Evolutionary conservation across 805 yeast species (phyloP).

Genomic region (Cyberlindnera maclurae): DNA sequence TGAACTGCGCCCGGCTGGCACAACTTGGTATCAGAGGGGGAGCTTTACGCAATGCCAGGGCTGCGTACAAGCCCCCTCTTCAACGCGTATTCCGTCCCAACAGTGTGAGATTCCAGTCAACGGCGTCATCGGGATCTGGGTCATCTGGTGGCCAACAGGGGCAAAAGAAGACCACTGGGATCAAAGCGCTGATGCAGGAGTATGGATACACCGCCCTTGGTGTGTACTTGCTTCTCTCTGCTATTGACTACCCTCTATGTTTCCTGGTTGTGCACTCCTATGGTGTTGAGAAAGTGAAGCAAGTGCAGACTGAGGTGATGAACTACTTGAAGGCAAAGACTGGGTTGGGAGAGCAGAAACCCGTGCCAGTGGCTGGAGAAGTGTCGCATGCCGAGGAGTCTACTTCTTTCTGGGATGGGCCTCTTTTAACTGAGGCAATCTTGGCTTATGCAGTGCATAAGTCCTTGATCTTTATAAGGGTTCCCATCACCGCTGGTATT

Average conservation of each 20-base stretch:
- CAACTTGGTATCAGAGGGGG: not conserved
- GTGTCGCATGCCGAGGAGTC: conserved; percentile 3
- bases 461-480: conserved; percentile 70
- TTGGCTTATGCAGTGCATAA: conserved; percentile 94
- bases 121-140: conserved; percentile 2
- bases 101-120: conserved; percentile 9
- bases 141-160: not conserved
- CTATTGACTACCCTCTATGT: conserved; percentile 77
- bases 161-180: conserved; percentile 22
- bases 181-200: conserved; percentile 64
- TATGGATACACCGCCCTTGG: conserved; percentile 92
- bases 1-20: not conserved
- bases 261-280: conserved; percentile 75
- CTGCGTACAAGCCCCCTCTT: not conserved
- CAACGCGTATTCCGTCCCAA: not conserved
- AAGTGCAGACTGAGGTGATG: conserved; percentile 55
- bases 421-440: conserved; percentile 74
- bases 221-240: conserved; percentile 67
- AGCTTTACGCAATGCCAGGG: not conserved
- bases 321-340: conserved; percentile 33
- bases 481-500: conserved; percentile 87
- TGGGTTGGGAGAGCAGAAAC: conserved; percentile 41
- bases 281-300: conserved; percentile 76
- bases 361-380: conserved; percentile 14
- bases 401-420: conserved; percentile 22